phyloP scores from a whole-genome alignment of 2,329 filamentous ascomycete genomes.

The Pseudocercospora fijiensis region DNA sequence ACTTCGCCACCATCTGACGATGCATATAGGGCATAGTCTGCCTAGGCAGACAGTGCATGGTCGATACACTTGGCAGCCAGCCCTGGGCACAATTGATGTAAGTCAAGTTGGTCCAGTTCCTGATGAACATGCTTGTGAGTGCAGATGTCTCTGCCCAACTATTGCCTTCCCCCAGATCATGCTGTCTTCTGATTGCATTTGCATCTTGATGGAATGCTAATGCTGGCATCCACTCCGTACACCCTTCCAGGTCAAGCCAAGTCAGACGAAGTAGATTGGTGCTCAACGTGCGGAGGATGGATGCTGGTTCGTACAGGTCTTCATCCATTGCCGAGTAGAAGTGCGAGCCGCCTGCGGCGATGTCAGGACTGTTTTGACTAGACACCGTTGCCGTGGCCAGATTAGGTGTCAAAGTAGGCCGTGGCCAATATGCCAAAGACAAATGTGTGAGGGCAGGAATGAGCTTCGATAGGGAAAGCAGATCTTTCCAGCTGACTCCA shows the following conservation, averaged over 20 bases:
- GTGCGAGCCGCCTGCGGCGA: constrained; percentile 53
- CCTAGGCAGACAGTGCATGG: constrained; percentile 35
- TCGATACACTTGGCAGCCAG: constrained; percentile 41
- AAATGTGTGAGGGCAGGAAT: constrained; percentile 61
- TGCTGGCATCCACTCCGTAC: constrained; percentile 55
- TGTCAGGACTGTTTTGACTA: constrained; percentile 42
- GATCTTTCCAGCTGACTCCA: constrained; percentile 54
- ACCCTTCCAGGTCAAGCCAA: constrained; percentile 64
- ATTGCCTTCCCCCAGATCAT: not conserved
- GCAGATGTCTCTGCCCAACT: not conserved
- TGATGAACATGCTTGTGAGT: constrained; percentile 41
- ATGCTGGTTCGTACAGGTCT: constrained; percentile 57
- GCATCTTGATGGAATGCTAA: constrained; percentile 36
- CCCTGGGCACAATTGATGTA: constrained; percentile 47
- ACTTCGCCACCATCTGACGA: constrained; percentile 15
- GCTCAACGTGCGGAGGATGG: constrained; percentile 57
- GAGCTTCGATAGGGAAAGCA: constrained; percentile 54
- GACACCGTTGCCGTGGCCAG: constrained; percentile 48
- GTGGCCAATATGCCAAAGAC: constrained; percentile 62
- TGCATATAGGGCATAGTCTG: constrained; percentile 20
- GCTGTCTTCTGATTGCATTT: not conserved
- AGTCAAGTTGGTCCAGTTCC: constrained; percentile 46
- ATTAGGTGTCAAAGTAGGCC: constrained; percentile 58
- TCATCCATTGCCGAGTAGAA: constrained; percentile 55
- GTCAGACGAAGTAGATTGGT: constrained; percentile 57